phyloP scores from a whole-genome alignment of 176 grass and related monocot genomes.

The Hyparrhenia diplandra region DNA sequence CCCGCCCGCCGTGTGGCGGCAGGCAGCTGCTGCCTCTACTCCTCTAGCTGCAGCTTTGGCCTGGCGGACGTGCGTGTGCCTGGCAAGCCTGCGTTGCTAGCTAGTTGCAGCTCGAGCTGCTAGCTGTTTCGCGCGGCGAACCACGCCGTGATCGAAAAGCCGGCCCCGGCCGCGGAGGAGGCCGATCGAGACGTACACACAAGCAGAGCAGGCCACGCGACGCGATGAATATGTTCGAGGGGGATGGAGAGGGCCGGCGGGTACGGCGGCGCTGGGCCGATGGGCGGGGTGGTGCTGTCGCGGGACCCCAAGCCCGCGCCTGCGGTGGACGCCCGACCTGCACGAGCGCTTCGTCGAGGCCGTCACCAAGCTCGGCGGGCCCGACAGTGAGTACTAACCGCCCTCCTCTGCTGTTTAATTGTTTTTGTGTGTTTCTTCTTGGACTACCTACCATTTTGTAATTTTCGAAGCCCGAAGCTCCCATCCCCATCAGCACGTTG shows the following conservation, averaged over 20 bases:
- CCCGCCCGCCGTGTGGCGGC: not conserved
- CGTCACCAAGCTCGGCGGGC: constrained; percentile 91
- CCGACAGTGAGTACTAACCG: constrained; percentile 71
- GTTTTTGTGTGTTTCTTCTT: not conserved
- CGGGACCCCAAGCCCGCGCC: constrained; percentile 78
- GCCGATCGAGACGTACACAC: not conserved
- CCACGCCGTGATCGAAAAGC: not conserved
- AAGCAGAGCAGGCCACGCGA: not conserved
- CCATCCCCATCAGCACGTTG: not conserved
- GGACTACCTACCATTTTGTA: not conserved
- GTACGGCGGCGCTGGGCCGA: constrained; percentile 26
- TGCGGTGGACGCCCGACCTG: constrained; percentile 93
- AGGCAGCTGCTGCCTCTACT: too few species aligned
- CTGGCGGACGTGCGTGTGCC: not conserved
- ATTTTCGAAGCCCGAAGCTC: not conserved
- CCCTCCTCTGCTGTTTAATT: not conserved
- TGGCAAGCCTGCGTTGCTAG: not conserved
- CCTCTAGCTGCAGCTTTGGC: not conserved
- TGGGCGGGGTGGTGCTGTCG: constrained; percentile 56
- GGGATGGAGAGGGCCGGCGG: constrained; percentile 42
- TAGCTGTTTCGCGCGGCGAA: not conserved
- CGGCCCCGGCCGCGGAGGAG: not conserved
- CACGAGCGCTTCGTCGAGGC: constrained; percentile 95
- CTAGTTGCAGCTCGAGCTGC: not conserved
- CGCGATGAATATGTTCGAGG: constrained; percentile 48